phyloP scores from a whole-genome alignment of 2,329 filamentous ascomycete species.

The Neonectria sp. region DNA sequence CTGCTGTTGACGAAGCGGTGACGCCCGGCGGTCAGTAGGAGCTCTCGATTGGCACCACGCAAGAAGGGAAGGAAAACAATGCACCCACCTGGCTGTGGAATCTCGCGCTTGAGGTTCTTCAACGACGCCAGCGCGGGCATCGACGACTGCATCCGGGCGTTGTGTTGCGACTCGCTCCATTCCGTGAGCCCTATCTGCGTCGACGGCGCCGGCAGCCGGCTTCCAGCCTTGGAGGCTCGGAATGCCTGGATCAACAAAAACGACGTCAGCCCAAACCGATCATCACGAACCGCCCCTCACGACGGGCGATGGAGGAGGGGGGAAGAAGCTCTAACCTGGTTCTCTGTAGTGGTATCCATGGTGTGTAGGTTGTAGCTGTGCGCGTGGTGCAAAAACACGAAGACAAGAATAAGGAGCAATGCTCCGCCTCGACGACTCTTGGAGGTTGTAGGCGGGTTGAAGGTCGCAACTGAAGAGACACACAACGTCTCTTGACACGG shows the following conservation, averaged over 20 bases:
- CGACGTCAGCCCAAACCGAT: constrained; percentile 13
- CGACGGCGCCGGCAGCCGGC: constrained; percentile 51
- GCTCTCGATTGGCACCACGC: neutral
- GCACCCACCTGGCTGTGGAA: constrained; percentile 59
- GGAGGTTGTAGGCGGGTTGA: constrained; percentile 43
- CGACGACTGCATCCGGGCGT: constrained; percentile 64
- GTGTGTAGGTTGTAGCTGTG: constrained; percentile 39
- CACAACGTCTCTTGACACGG: constrained; percentile 22
- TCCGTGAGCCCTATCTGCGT: constrained; percentile 61
- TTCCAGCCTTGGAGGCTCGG: constrained; percentile 50
- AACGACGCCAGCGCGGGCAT: constrained; percentile 57
- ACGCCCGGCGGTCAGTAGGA: constrained; percentile 33
- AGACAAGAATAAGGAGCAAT: constrained; percentile 55
- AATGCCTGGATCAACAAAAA: constrained; percentile 39
- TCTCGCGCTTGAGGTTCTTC: constrained; percentile 67
- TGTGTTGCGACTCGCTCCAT: constrained; percentile 73
- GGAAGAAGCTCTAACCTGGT: constrained; percentile 42
- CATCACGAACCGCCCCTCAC: constrained; percentile 1
- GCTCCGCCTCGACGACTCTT: constrained; percentile 47
- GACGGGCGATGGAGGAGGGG: neutral
- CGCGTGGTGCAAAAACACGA: constrained; percentile 45
- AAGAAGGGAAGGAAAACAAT: constrained; percentile 16
- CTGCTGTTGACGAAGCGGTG: constrained; percentile 54
- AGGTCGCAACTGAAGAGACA: constrained; percentile 26
- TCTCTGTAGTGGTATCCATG: constrained; percentile 52